A percentile compares a stretch with the other conserved stretches of the same genome.
Conservation (phyloP, 2,329 filamentous ascomycete genomes). For the Aureobasidium sp. region DNA sequence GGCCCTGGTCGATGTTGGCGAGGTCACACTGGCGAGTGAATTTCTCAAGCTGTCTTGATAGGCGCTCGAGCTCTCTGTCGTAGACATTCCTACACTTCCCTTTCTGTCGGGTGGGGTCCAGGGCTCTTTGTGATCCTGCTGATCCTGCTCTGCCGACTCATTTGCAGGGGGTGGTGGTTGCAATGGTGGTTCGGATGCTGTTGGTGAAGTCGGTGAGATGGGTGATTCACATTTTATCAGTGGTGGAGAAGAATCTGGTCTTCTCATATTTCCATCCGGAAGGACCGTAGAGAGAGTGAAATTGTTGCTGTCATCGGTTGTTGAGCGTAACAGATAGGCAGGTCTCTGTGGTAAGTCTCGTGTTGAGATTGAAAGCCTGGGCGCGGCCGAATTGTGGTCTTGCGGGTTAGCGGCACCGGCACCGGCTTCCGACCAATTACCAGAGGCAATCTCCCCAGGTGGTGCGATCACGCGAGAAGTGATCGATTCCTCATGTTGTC, state of each 20-base stretch:
- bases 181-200: neutral
- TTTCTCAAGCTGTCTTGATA: conserved; percentile 64
- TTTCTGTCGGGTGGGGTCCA: conserved; percentile 31
- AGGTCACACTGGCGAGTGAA: conserved; percentile 71
- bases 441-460: neutral
- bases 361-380: neutral
- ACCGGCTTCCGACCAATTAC: neutral
- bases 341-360: neutral
- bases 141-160: neutral
- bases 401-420: conserved; percentile 8
- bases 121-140: neutral
- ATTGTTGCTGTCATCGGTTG: conserved; percentile 8
- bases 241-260: neutral
- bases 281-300: neutral
- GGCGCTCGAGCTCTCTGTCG: conserved; percentile 68
- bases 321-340: neutral
- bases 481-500: neutral
- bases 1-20: conserved; percentile 75
- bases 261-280: conserved; percentile 3
- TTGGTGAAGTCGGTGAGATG: neutral
- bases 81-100: conserved; percentile 66
- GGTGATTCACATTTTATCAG: neutral
- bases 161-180: neutral
- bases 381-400: neutral
- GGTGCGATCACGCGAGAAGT: neutral